These are phyloP conservation scores for Arachnopeziza araneosa DNA, from an alignment of 2,329 filamentous ascomycete genomes.

Conservation along the genomic window DNA sequence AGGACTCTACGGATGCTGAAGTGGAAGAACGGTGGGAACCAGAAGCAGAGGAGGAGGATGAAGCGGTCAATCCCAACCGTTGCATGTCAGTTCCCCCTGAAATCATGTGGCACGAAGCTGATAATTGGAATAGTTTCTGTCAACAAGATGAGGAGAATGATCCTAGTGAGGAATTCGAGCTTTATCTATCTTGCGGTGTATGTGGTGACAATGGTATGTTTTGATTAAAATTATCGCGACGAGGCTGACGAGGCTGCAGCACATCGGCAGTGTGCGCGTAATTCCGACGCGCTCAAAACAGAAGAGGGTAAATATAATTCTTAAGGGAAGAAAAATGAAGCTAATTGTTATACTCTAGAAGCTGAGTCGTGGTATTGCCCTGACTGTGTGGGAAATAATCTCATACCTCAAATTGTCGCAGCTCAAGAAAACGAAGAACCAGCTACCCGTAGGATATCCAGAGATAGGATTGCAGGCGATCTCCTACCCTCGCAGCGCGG, in stretches of 20 bases:
- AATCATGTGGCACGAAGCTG: not conserved
- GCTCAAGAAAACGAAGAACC: conserved; percentile 21
- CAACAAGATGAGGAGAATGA: conserved; percentile 77
- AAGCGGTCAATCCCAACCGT: conserved; percentile 46
- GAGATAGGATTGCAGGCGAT: conserved; percentile 64
- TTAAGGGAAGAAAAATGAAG: conserved; percentile 1
- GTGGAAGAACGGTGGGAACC: conserved; percentile 49
- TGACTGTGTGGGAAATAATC: conserved; percentile 41
- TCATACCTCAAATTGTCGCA: conserved; percentile 34
- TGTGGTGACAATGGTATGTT: conserved; percentile 80
- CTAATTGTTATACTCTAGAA: conserved; percentile 36
- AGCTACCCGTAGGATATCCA: conserved; percentile 46
- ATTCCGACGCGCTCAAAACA: conserved; percentile 56
- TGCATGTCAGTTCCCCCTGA: conserved; percentile 53
- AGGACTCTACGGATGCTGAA: conserved; percentile 53
- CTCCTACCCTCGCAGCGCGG: conserved; percentile 65
- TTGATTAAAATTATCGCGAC: conserved; percentile 16
- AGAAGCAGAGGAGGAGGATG: conserved; percentile 48
- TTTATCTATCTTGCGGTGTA: conserved; percentile 67
- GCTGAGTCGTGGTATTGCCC: conserved; percentile 57
- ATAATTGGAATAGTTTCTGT: conserved; percentile 58
- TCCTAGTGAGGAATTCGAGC: conserved; percentile 73
- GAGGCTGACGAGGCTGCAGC: conserved; percentile 54
- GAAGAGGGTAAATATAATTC: conserved; percentile 53
- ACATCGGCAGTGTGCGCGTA: conserved; percentile 83